Evolutionary conservation across 805 yeast species (phyloP).

Genomic region (Scheffersomyces stipitis): DNA sequence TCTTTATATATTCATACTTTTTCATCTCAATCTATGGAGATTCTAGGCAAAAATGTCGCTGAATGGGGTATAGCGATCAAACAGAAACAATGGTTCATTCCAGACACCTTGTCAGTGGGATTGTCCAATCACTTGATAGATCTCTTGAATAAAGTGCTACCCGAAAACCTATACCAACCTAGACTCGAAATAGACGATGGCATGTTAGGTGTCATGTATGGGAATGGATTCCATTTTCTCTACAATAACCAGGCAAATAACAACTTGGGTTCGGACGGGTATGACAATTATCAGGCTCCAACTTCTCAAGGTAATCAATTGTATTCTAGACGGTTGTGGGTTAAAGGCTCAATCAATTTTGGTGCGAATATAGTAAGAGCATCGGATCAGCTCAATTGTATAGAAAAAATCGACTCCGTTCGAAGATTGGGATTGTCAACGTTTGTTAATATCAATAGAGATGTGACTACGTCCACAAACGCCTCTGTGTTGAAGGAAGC

Average conservation of each 20-base stretch:
- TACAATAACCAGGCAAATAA: constrained; percentile 60
- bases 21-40: no score
- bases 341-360: constrained; percentile 60
- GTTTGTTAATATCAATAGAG: constrained; percentile 58
- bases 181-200: background rate
- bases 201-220: background rate
- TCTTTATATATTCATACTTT: no score
- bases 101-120: constrained; percentile 21
- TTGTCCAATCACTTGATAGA: constrained; percentile 16
- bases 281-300: constrained; percentile 78
- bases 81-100: constrained; percentile 15
- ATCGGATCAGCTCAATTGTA: constrained; percentile 35
- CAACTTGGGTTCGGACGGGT: constrained; percentile 68
- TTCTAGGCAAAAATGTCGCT: no score
- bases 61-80: constrained; percentile 21
- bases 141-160: constrained; percentile 13
- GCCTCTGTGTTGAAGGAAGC: constrained; percentile 44
- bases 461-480: constrained; percentile 28
- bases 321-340: constrained; percentile 75
- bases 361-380: constrained; percentile 33
- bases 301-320: constrained; percentile 14
- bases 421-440: constrained; percentile 35
- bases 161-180: background rate
- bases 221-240: constrained; percentile 60
- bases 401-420: constrained; percentile 50